Conservation (phyloP, 768 basidiomycete species). For the Postia placenta region DNA sequence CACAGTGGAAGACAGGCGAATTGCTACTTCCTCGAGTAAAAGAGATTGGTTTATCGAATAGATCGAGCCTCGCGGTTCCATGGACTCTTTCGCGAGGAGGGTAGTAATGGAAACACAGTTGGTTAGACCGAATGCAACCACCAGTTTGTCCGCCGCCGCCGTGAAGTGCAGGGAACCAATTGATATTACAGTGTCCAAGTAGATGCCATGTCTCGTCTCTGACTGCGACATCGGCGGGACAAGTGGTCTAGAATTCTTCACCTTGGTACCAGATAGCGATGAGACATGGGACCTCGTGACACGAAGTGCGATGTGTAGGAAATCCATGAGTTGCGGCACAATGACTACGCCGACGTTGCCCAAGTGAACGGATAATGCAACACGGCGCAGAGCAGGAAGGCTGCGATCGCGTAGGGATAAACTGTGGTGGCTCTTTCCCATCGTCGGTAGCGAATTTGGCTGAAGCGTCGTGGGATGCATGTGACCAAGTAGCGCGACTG, state of each 20-base stretch:
- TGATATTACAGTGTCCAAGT: constrained; percentile 33
- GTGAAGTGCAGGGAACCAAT: constrained; percentile 44
- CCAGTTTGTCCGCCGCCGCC: constrained; percentile 65
- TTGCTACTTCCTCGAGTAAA: constrained; percentile 43
- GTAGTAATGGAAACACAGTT: constrained; percentile 34
- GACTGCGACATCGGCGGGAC: no score
- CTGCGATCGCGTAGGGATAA: constrained; percentile 14
- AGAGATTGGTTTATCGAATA: constrained; percentile 44
- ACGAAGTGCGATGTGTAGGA: constrained; percentile 8
- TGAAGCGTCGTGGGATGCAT: neutral
- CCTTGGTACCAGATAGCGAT: neutral
- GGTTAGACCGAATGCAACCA: constrained; percentile 51
- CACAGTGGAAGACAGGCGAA: constrained; percentile 52
- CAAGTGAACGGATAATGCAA: constrained; percentile 8
- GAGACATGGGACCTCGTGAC: neutral
- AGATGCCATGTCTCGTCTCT: neutral
- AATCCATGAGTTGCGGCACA: constrained; percentile 13
- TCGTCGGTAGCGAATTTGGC: neutral
- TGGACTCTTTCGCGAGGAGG: constrained; percentile 31
- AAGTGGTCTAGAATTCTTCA: no score
- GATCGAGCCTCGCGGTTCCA: constrained; percentile 35
- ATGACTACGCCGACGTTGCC: constrained; percentile 9
- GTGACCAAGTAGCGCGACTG: neutral
- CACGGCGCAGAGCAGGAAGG: constrained; percentile 18
- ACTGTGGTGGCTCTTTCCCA: constrained; percentile 8